Conservation (phyloP, 352 stramenopile species). For the Pythium coloratum region DNA sequence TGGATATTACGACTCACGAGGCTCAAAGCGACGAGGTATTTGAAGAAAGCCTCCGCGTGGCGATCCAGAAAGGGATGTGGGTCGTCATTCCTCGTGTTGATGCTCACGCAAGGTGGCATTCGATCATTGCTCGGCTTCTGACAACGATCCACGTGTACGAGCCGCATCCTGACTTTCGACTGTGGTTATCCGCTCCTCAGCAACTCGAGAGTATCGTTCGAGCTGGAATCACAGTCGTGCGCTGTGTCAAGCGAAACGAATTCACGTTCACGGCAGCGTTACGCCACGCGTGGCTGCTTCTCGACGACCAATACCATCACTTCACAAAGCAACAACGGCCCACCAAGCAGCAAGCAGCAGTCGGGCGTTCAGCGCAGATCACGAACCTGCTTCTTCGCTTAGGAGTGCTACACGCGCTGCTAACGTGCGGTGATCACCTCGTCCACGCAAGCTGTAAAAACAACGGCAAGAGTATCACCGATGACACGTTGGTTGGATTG, state of each 20-base stretch:
- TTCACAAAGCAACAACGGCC: slow-evolving; percentile 8
- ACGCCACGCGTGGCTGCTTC: not conserved
- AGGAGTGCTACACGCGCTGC: slow-evolving; percentile 15
- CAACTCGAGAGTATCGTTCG: slow-evolving; percentile 3
- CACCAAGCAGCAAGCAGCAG: not conserved
- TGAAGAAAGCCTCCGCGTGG: slow-evolving; percentile 31
- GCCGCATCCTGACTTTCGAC: slow-evolving; percentile 57
- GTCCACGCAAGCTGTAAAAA: not conserved
- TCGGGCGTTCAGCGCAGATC: not conserved
- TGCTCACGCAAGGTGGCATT: slow-evolving; percentile 17
- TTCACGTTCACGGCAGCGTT: not conserved
- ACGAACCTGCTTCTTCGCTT: slow-evolving; percentile 21
- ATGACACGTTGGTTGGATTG: not conserved
- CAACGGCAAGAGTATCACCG: not conserved
- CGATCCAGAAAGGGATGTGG: slow-evolving; percentile 59
- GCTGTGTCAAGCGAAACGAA: slow-evolving; percentile 4
- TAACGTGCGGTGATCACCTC: slow-evolving; percentile 11
- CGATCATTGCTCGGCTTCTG: slow-evolving; percentile 34
- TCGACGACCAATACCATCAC: slow-evolving; percentile 27
- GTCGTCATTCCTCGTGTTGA: slow-evolving; percentile 49
- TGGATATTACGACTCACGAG: slow-evolving; percentile 30
- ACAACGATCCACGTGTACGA: slow-evolving; percentile 30
- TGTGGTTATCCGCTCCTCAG: slow-evolving; percentile 46
- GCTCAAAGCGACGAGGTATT: slow-evolving; percentile 28
- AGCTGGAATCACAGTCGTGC: not conserved